phyloP scores from a whole-genome alignment of 805 yeast genomes.

The Starmerella apis region DNA sequence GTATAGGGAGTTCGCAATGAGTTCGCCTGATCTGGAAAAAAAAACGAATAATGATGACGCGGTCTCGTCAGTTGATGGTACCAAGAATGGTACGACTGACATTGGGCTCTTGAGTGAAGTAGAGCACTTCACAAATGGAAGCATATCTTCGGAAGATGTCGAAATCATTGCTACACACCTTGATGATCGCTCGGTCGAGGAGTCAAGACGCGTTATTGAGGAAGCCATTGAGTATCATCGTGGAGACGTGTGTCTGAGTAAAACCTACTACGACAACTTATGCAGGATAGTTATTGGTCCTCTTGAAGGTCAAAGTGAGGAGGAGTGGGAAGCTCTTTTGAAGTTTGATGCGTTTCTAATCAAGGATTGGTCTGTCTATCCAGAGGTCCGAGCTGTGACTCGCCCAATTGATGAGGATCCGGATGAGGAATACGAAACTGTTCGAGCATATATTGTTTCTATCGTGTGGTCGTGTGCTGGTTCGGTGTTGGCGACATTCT shows the following conservation, averaged over 20 bases:
- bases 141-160: constrained; percentile 14
- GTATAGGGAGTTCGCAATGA: not conserved
- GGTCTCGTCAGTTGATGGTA: not conserved
- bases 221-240: constrained; percentile 37
- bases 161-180: constrained; percentile 17
- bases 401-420: constrained; percentile 43
- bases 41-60: not conserved
- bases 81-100: not conserved
- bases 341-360: constrained; percentile 38
- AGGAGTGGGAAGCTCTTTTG: constrained; percentile 21
- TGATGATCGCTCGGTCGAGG: constrained; percentile 30
- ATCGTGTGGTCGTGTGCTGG: constrained; percentile 45
- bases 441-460: constrained; percentile 44
- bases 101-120: constrained; percentile 6
- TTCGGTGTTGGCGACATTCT: constrained; percentile 47
- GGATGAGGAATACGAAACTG: constrained; percentile 38
- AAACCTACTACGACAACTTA: constrained; percentile 33
- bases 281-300: constrained; percentile 28
- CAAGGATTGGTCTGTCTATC: constrained; percentile 43
- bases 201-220: constrained; percentile 36
- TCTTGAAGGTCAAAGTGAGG: constrained; percentile 14
- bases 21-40: not conserved
- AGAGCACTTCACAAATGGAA: constrained; percentile 10
- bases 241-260: constrained; percentile 44
- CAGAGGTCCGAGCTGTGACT: constrained; percentile 51